Conservation (phyloP, 2,329 filamentous ascomycete genomes). For the Nigrospora osmanthi region DNA sequence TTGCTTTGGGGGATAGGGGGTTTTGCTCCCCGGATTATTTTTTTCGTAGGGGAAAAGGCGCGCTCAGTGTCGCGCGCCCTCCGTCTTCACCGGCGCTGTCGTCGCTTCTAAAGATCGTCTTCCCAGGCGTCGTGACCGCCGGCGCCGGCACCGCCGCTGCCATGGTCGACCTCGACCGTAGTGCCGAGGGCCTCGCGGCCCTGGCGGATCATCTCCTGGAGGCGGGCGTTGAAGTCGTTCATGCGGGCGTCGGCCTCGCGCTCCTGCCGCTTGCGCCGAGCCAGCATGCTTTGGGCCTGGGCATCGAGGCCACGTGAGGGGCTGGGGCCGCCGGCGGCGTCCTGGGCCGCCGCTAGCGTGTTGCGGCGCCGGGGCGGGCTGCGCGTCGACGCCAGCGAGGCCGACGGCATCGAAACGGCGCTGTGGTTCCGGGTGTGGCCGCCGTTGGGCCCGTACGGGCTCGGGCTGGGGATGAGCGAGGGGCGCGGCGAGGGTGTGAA, state of each 20-base stretch:
- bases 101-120: constrained; percentile 20
- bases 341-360: neutral
- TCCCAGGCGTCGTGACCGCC: constrained; percentile 26
- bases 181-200: constrained; percentile 80
- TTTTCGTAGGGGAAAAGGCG: no score
- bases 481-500: constrained; percentile 12
- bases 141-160: constrained; percentile 9
- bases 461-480: constrained; percentile 20
- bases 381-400: constrained; percentile 8
- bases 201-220: constrained; percentile 83
- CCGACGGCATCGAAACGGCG: constrained; percentile 24
- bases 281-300: constrained; percentile 68
- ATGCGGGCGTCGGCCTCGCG: constrained; percentile 73
- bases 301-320: constrained; percentile 46
- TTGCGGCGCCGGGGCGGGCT: constrained; percentile 8
- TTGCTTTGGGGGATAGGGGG: no score
- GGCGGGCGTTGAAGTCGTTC: constrained; percentile 66
- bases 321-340: constrained; percentile 25
- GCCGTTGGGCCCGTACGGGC: constrained; percentile 11
- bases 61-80: no score
- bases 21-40: no score
- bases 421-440: constrained; percentile 38
- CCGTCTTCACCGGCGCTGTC: no score
- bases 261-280: constrained; percentile 65
- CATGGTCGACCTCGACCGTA: constrained; percentile 54